Evolutionary conservation across 768 basidiomycete genomes (phyloP), one percentile per base, ranked within the genome.

Genomic region (Kwoniella bestiolae): DNA sequence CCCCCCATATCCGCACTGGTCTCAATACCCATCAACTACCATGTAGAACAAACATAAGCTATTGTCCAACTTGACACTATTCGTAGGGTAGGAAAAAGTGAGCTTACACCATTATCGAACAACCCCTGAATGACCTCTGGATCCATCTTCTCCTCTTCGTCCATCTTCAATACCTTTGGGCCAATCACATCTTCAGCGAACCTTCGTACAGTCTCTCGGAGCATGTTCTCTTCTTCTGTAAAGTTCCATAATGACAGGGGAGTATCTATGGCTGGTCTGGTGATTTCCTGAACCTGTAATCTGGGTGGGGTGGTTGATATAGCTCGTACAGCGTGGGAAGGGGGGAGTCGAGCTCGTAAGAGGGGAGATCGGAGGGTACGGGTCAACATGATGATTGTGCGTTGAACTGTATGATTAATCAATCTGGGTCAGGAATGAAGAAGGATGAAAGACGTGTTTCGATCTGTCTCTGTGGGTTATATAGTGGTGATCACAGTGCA

Each of bases 131-230:
- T 91, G 68, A 99, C 65, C 8, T 64, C 85, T 0, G 91, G 87
- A 78, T 97, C 94, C 95, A 99, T 98, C 62, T 80, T 83, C 82
- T 99, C 95, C 60, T 89, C 90, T 85, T 99, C 96, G 76, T 99
- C 96, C 96, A 99, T 99, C 80, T 94, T 93, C 23, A 88, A 86
- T 63, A 96, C 94, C 80, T 89, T 91, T 52, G 96, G 96, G 3
- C 83, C 91, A 21, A 99, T 87, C 29, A 95, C 89, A 56, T 98
- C 94, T 56, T 86, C 84, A 0, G 94, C 92, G 73, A 97, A 98
- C 28, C 91, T 89, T 73, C 85, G 85, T 25, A 97, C 95, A 3
- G 91, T 86, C 65, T 99, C 96, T 29, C 92, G 86, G 12, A 98
- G 85, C 90, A 97, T 91, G 64, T 89, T 83, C 82, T 99, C 96